Percentiles rank a stretch among this genome's conserved stretches.
phyloP scores from a whole-genome alignment of 805 yeast species.

The Cyberlindnera maritima region DNA sequence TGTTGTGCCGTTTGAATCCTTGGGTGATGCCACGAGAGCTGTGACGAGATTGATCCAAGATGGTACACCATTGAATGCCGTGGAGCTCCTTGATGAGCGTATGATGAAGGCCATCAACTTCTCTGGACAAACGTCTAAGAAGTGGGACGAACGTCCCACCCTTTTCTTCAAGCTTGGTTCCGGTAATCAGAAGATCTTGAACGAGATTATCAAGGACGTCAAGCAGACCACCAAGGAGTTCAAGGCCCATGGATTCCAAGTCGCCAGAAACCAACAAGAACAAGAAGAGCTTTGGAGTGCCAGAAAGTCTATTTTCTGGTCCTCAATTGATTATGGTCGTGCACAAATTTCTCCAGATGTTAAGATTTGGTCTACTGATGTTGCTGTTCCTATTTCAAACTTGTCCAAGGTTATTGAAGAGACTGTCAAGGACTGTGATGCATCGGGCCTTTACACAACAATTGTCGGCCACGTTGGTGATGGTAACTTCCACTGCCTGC shows the following conservation, averaged over 20 bases:
- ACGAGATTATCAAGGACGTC: constrained; percentile 46
- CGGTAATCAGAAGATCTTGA: constrained; percentile 35
- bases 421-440: constrained; percentile 56
- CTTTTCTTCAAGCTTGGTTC: constrained; percentile 64
- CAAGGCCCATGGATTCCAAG: constrained; percentile 51
- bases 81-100: constrained; percentile 68
- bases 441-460: constrained; percentile 51
- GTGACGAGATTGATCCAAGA: constrained; percentile 58
- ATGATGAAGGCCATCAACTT: constrained; percentile 65
- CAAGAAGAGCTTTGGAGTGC: constrained; percentile 71
- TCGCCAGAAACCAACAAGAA: constrained; percentile 56
- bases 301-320: constrained; percentile 69
- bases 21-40: constrained; percentile 68
- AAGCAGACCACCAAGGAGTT: constrained; percentile 46
- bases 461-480: constrained; percentile 83
- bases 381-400: constrained; percentile 73
- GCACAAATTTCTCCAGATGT: constrained; percentile 42
- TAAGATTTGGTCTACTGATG: constrained; percentile 72
- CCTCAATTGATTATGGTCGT: constrained; percentile 63
- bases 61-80: constrained; percentile 67
- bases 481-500: constrained; percentile 73
- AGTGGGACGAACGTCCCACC: constrained; percentile 58
- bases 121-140: constrained; percentile 49
- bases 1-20: constrained; percentile 62
- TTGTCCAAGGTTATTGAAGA: constrained; percentile 60